These are phyloP conservation scores for Parmales sp. DNA, from an alignment of 108 stramenopile species.

Conservation along the genomic window DNA sequence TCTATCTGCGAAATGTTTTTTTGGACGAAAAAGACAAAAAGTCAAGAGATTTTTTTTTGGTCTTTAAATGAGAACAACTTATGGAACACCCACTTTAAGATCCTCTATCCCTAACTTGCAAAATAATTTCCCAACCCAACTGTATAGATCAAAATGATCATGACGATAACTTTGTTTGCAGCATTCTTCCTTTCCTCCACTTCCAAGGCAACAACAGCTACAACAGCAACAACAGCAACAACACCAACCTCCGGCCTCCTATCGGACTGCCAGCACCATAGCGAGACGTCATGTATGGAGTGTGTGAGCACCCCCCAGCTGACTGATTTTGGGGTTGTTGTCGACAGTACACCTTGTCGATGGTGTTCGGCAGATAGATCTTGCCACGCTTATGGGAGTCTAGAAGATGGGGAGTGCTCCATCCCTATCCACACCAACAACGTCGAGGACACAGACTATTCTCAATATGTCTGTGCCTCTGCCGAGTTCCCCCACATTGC, in stretches of 20 bases:
- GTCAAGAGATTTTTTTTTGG: no score
- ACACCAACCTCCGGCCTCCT: background rate
- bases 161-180: background rate
- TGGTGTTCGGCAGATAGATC: background rate
- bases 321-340: background rate
- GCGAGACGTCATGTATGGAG: background rate
- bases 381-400: background rate
- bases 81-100: no score
- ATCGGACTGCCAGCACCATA: background rate
- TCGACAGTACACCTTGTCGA: background rate
- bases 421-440: slow-evolving; percentile 9
- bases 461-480: background rate
- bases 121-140: background rate
- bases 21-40: no score
- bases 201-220: background rate
- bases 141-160: background rate
- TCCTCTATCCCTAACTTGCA: no score
- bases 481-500: slow-evolving; percentile 1
- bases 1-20: no score
- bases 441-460: slow-evolving; percentile 7
- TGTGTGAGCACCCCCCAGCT: background rate
- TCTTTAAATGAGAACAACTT: no score
- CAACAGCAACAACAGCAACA: background rate
- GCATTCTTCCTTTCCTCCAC: background rate
- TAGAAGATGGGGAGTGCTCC: background rate